phyloP scores from a whole-genome alignment of 208 protist species.

The Crithidia brevicula region DNA sequence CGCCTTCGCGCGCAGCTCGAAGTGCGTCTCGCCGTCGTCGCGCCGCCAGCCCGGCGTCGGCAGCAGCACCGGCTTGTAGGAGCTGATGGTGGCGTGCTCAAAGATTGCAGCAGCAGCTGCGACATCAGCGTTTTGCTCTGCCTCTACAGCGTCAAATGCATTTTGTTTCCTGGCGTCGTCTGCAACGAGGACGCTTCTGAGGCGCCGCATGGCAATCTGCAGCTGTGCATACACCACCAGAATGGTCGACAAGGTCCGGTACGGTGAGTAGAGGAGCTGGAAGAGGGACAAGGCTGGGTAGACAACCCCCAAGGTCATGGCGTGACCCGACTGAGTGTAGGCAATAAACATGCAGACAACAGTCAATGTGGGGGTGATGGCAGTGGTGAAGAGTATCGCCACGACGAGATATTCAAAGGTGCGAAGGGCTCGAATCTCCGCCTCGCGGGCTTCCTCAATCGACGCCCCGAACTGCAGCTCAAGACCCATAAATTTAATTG shows the following conservation, averaged over 20 bases:
- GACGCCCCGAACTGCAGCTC: too few relatives aligned
- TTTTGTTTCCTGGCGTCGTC: slow-evolving; percentile 31
- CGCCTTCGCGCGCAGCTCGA: slow-evolving; percentile 36
- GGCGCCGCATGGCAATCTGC: slow-evolving; percentile 73
- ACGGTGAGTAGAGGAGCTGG: slow-evolving; percentile 42
- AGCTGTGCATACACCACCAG: slow-evolving; percentile 69
- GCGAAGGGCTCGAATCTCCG: slow-evolving; percentile 45
- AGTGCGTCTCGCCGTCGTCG: slow-evolving; percentile 16
- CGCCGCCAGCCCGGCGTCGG: slow-evolving; percentile 24
- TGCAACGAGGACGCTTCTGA: slow-evolving; percentile 70
- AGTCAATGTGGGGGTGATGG: slow-evolving; percentile 56
- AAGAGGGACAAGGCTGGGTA: slow-evolving; percentile 41
- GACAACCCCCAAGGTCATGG: slow-evolving; percentile 75
- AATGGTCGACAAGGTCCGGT: slow-evolving; percentile 80
- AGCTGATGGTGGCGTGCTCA: slow-evolving; percentile 45
- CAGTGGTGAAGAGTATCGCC: slow-evolving; percentile 32
- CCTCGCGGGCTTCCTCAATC: slow-evolving; percentile 75
- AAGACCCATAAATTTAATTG: slow-evolving; percentile 95
- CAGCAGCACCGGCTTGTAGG: slow-evolving; percentile 54
- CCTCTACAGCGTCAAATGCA: too few relatives aligned
- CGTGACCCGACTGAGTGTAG: slow-evolving; percentile 48
- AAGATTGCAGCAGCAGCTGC: slow-evolving; percentile 40
- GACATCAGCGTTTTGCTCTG: slow-evolving; percentile 1
- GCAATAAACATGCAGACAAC: slow-evolving; percentile 60
- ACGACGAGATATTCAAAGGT: slow-evolving; percentile 54